Percentiles rank a stretch among this genome's conserved stretches.
Conservation (phyloP, 2,329 filamentous ascomycete genomes). For the Fusarium illudens region DNA sequence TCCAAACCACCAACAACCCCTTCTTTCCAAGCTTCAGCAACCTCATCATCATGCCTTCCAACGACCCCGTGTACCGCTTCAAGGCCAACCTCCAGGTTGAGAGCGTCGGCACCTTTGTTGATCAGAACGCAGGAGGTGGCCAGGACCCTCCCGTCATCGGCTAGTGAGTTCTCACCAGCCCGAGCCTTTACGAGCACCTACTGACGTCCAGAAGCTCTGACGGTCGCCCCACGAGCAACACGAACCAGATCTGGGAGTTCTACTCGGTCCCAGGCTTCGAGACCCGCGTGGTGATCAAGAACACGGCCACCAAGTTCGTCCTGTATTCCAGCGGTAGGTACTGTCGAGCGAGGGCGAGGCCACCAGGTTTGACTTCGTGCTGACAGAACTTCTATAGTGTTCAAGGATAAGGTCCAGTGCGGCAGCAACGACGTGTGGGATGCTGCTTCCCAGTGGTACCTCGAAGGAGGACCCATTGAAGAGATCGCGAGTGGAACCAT, state of each 20-base stretch:
- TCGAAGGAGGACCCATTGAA: neutral
- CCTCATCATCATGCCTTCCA: neutral
- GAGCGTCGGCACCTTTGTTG: neutral
- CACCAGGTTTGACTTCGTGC: too few species aligned
- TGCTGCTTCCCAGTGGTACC: constrained; percentile 5
- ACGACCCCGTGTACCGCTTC: neutral
- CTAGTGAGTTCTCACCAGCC: neutral
- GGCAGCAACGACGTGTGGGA: neutral
- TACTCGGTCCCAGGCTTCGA: constrained; percentile 1
- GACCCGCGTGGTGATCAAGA: constrained; percentile 1
- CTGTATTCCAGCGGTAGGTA: neutral
- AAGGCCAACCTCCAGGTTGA: neutral
- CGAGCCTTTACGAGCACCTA: neutral
- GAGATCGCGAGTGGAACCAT: neutral
- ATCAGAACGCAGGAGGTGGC: neutral
- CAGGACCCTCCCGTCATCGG: neutral
- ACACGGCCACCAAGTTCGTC: neutral
- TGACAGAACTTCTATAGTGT: neutral
- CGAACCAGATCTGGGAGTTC: constrained; percentile 1
- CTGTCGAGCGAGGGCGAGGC: too few species aligned
- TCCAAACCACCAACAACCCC: neutral
- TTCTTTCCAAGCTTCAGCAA: neutral
- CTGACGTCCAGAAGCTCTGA: too few species aligned
- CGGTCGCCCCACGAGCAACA: too few species aligned
- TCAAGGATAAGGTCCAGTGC: neutral